Evolutionary conservation across 2,329 filamentous ascomycete species (phyloP), one percentile per base, ranked within the genome.

Genomic region (Aspergillus luchuensis): DNA sequence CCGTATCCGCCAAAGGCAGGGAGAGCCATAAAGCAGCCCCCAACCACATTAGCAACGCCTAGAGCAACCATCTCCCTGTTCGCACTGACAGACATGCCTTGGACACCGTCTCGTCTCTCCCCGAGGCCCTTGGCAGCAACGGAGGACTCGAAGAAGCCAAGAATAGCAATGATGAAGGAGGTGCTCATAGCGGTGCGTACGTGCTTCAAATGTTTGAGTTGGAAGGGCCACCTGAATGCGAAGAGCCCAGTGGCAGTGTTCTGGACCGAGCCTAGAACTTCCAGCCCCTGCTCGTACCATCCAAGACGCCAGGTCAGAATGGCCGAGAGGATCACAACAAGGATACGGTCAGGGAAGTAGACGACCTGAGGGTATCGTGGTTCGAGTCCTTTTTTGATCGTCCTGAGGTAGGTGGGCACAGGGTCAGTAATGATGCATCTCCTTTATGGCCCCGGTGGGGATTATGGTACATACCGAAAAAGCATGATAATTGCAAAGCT

Each of bases 101-200:
- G 85, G 33, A 97, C 89, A 8, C 86, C 86, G 64, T 89, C 86
- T 54, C 81, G 81, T 45, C 86, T 79, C 6, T 81, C 81, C 13
- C 90, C 90, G 2, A 99, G 80, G 63, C 91, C 94, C 78, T 98
- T 98, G 38, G 95, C 95, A 1, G 95, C 95, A 11, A 99, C 92
- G 0, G 92, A 97, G 2, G 92, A 97, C 76, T 99, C 95, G 70
- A 99, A 99, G 78, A 99, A 99, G n/a, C 95, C 95, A 0, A 99
- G 87, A 23, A 99, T 83, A 0, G 93, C 92, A 65, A 99, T 97
- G 57, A 98, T 83, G 71, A 99, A 97, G 0, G 92, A 90, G 0
- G 95, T 98, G 55, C 91, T 89, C 84, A 98, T 90, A 39, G 92
- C 90, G 63, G 92, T 90, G 21, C 90, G 89, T 57, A 96, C 91